Base-by-base conservation (phyloP, 768 basidiomycete genomes). In the Cystofilobasidium ferigula region DNA sequence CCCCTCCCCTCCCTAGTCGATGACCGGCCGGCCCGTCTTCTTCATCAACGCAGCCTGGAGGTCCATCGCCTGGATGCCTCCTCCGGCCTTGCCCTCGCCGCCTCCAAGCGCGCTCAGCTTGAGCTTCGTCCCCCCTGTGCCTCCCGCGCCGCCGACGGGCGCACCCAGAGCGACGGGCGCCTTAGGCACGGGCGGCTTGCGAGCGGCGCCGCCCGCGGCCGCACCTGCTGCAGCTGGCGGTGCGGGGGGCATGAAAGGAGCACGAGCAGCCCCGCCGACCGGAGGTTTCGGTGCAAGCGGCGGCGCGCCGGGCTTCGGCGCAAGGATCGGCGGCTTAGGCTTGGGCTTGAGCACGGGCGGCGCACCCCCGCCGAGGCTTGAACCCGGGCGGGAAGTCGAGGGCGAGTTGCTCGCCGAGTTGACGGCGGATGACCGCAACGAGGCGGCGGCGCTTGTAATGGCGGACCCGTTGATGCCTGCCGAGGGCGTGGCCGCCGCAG, bases 401-500 rank as follows among this genome's bases (percentile, higher is more conserved):
- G 54, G 69, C 80, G 81, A 88, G 84, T 0, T 35, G 48, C 14
- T 48, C 22, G 38, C 42, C 28, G 56, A 26, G 43, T 34, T 35
- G 43, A 87, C 86, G 3, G 87, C 87, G 75, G 90, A 89, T 8
- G 89, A 88, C 4, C 88, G 82, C 3, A 88, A 79, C 0, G 89
- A 89, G 71, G 86, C 88, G 0, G 87, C 86, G n/a, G 79, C 80
- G 0, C 80, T 79, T 64, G 88, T 78, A 2, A 86, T 84, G 1
- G 76, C 69, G 18, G 84, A 69, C 2, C 85, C 77, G 18, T 70
- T 69, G 30, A 70, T 57, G 20, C 66, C 69, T 38, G 26, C 35
- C 10, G 40, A 9, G 62, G 80, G 74, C 3, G 77, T 68, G 8
- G 71, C 73, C 6, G 69, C 56, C 1, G 72, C 63, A 30, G 73